Evolutionary conservation across 345 rosid species (phyloP).

Genomic region (Arabis hirsuta): DNA sequence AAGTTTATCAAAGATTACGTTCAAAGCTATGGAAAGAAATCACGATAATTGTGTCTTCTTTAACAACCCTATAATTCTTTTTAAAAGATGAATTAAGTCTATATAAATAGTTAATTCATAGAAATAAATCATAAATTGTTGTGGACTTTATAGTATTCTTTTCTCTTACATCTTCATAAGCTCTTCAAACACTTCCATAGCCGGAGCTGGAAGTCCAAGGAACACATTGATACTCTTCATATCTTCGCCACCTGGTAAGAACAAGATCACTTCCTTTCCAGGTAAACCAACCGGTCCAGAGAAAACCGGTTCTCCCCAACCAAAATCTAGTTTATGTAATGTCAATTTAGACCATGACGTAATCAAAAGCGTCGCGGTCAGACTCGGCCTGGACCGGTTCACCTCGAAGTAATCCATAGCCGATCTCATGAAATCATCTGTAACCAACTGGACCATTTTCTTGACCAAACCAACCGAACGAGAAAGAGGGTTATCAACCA

Average conservation of each 20-base stretch:
- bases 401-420: slow-evolving; percentile 76
- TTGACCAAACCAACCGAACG: slow-evolving; percentile 59
- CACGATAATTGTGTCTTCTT: too few relatives aligned
- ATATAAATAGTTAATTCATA: background rate
- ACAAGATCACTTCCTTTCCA: slow-evolving; percentile 68
- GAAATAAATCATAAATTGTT: background rate
- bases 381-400: slow-evolving; percentile 71
- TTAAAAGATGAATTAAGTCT: too few relatives aligned
- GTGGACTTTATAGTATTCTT: background rate
- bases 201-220: slow-evolving; percentile 75
- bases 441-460: slow-evolving; percentile 57
- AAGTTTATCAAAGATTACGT: too few relatives aligned
- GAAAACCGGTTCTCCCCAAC: slow-evolving; percentile 76
- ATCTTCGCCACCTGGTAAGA: slow-evolving; percentile 59
- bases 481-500: slow-evolving; percentile 57
- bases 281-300: slow-evolving; percentile 84
- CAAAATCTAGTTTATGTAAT: slow-evolving; percentile 69
- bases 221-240: slow-evolving; percentile 65
- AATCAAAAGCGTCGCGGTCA: slow-evolving; percentile 66
- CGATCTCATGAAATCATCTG: slow-evolving; percentile 71
- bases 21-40: too few relatives aligned
- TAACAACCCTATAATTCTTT: too few relatives aligned
- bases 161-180: slow-evolving; percentile 42
- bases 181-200: slow-evolving; percentile 69
- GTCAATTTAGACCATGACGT: slow-evolving; percentile 82